Evolutionary conservation across 108 stramenopile genomes (phyloP), one percentile per base, ranked within the genome.

Genomic region (Fragilariopsis cylindrus): DNA sequence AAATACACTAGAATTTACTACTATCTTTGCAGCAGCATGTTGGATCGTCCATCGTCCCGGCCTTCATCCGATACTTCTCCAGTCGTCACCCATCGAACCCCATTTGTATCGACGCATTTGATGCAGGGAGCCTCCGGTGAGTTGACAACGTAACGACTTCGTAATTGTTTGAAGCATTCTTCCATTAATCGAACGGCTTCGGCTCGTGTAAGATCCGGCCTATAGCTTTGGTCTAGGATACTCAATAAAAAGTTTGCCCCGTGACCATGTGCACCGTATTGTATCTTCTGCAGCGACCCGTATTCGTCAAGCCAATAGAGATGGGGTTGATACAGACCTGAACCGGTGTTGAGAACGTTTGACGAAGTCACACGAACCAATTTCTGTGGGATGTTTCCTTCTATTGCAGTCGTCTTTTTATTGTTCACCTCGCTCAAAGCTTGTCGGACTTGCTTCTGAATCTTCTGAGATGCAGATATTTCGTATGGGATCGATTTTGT

Each of bases 261-360:
- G 9, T 74, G 70, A 4, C 92, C 92, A 76, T 93, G 92, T 5
- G 87, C 85, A 7, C 87, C 92, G 78, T 93, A 93, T 44, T 70
- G 80, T 30, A 93, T 65, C 48, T 55, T 65, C 69, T 90, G 92
- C 46, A 86, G 75, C 8, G 92, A 89, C 12, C 92, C 92, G 65
- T 89, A 89, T 65, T 90, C 85, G 70, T 93, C 92, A 11, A 93
- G 70, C 92, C 92, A 90, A 72, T 84, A 90, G 40, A 92, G 75
- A 54, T 70, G 78, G 54, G 92, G 92, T 58, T 70, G 19, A 3
- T 73, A 57, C 4, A 39, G 42, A 43, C 9, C 11, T 42, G 39
- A 9, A 15, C 16, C 9, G 21, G 16, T 12, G 21, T 11, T 5
- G 41, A 6, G 12, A 30, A 12, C 21, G 21, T 6, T 21, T 9